These are phyloP conservation scores for Petunia secreta DNA, from an alignment of 257 asterid genomes.

Conservation along the genomic window DNA sequence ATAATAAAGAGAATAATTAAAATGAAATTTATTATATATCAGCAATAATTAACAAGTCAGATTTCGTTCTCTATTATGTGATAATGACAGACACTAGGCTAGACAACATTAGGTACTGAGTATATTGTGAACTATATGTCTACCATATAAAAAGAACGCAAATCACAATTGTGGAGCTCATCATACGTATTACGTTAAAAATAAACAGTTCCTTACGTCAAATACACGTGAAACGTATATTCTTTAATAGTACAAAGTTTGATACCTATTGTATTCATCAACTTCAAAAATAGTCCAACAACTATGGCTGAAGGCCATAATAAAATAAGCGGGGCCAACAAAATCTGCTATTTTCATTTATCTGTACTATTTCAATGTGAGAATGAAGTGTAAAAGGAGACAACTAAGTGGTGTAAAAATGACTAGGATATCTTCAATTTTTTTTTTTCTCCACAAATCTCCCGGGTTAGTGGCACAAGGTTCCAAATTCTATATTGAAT, in stretches of 20 bases:
- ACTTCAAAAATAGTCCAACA: conserved; percentile 28
- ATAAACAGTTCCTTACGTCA: conserved; percentile 20
- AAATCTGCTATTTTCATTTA: conserved; percentile 46
- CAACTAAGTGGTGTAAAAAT: too few relatives aligned
- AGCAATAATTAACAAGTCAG: conserved; percentile 17
- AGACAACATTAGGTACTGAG: not conserved
- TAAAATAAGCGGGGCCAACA: conserved; percentile 29
- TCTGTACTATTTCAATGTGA: conserved; percentile 41
- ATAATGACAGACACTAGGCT: conserved; percentile 27
- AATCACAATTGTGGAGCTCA: not conserved
- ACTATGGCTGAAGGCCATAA: conserved; percentile 28
- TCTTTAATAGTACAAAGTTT: not conserved
- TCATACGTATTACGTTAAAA: not conserved
- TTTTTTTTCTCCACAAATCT: not conserved
- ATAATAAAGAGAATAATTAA: conserved; percentile 10
- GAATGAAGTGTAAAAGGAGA: conserved; percentile 3
- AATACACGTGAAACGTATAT: conserved; percentile 25
- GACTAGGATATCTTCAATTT: not conserved
- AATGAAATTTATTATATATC: not conserved
- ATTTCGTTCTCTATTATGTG: conserved; percentile 24
- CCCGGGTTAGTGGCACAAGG: too few relatives aligned
- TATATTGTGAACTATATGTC: not conserved
- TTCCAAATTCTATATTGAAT: not conserved
- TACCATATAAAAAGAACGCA: not conserved
- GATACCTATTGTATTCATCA: conserved; percentile 20